Evolutionary conservation across 2,329 filamentous ascomycete genomes (phyloP).

Genomic region (Colletotrichum liriopes): DNA sequence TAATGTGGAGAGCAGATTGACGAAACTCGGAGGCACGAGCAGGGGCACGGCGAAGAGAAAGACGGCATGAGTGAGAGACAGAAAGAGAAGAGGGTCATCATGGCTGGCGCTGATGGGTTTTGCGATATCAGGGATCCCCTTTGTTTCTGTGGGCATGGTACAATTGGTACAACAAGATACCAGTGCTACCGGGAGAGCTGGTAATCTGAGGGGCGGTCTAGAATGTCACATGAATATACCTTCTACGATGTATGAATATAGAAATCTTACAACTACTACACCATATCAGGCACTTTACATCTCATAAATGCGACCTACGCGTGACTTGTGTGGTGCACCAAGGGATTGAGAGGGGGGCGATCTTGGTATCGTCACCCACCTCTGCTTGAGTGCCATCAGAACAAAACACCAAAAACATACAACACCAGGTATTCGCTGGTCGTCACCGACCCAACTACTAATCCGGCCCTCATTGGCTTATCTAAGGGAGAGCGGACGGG

Average conservation of each 20-base stretch:
- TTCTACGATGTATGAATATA: constrained; percentile 43
- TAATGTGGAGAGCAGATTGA: neutral
- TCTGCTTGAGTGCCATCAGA: neutral
- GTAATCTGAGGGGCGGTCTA: constrained; percentile 20
- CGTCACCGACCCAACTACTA: constrained; percentile 23
- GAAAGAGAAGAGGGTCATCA: neutral
- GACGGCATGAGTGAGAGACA: neutral
- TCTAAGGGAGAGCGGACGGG: constrained; percentile 18
- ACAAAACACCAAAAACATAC: constrained; percentile 1
- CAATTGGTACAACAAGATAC: neutral
- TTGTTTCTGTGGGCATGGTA: neutral
- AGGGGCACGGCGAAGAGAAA: neutral
- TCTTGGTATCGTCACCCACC: neutral
- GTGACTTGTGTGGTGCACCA: neutral
- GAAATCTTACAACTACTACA: constrained; percentile 2
- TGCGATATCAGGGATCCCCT: constrained; percentile 31
- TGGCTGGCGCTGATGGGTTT: neutral
- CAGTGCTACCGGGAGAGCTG: constrained; percentile 8
- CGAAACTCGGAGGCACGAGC: no score
- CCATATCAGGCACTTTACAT: no score
- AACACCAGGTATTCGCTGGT: constrained; percentile 24
- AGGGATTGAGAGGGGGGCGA: neutral
- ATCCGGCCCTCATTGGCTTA: constrained; percentile 17
- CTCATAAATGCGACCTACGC: no score
- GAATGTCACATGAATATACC: constrained; percentile 40